Evolutionary conservation across 2,329 filamentous ascomycete species (phyloP).

Genomic region (Exophiala mesophila): DNA sequence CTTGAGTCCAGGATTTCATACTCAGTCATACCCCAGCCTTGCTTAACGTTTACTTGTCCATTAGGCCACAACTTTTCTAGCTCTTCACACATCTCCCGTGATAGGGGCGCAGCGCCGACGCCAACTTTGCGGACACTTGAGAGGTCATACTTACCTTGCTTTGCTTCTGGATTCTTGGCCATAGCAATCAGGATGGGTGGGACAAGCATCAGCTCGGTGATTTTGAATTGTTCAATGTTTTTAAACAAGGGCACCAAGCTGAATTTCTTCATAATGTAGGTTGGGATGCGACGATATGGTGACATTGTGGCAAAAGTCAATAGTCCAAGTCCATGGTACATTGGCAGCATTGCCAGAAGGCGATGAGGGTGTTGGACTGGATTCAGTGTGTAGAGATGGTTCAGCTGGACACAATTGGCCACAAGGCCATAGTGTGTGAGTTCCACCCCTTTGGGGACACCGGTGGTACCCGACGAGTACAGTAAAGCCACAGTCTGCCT

Average conservation of each 20-base stretch:
- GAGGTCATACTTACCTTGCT: conserved; percentile 7
- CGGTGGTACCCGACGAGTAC: conserved; percentile 73
- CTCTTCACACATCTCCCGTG: conserved; percentile 48
- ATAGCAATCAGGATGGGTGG: conserved; percentile 48
- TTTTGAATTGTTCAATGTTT: conserved; percentile 36
- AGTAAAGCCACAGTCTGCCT: conserved; percentile 57
- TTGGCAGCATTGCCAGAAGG: conserved; percentile 4
- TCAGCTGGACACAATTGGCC: conserved; percentile 21
- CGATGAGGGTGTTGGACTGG: background rate
- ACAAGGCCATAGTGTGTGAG: conserved; percentile 8
- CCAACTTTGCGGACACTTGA: conserved; percentile 9
- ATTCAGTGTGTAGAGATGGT: conserved; percentile 18
- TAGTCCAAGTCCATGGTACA: conserved; percentile 12
- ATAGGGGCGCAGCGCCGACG: conserved; percentile 49
- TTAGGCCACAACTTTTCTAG: conserved; percentile 45
- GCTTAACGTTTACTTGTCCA: conserved; percentile 37
- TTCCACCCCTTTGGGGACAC: conserved; percentile 58
- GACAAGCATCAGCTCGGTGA: conserved; percentile 53
- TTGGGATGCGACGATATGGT: conserved; percentile 4
- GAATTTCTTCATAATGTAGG: conserved; percentile 10
- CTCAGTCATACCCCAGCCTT: conserved; percentile 85
- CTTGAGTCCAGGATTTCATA: conserved; percentile 33
- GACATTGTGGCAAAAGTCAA: conserved; percentile 6
- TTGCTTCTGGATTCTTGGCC: conserved; percentile 11
- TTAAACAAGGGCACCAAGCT: conserved; percentile 5